A percentile compares a stretch with the other conserved stretches of the same genome.
These are phyloP conservation scores for Irpex sp. DNA, from an alignment of 1,284 basidiomycete species.

Conservation along the genomic window DNA sequence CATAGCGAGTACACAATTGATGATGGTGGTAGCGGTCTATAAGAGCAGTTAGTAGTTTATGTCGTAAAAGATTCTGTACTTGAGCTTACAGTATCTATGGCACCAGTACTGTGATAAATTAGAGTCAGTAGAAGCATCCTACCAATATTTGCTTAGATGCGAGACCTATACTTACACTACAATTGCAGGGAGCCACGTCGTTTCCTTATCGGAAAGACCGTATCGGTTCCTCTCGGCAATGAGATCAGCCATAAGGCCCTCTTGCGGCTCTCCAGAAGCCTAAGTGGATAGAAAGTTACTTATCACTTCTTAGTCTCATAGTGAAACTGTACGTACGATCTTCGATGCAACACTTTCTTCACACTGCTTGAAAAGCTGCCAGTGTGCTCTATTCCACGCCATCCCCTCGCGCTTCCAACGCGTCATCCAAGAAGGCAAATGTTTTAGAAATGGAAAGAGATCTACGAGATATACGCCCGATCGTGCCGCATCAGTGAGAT, in stretches of 20 bases:
- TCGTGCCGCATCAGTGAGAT: neutral
- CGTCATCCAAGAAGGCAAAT: constrained; percentile 6
- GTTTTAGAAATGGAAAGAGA: constrained; percentile 1
- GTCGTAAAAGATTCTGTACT: too few relatives aligned
- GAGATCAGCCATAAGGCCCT: neutral
- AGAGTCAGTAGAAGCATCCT: neutral
- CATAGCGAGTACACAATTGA: too few relatives aligned
- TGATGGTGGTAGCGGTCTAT: too few relatives aligned
- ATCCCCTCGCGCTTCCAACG: constrained; percentile 10
- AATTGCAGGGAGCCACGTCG: neutral
- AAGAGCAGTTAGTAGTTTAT: too few relatives aligned
- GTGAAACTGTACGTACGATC: neutral
- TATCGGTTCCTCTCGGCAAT: neutral
- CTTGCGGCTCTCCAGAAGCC: neutral
- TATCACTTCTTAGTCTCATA: neutral
- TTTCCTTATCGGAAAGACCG: neutral
- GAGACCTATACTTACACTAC: neutral
- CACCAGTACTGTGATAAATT: neutral
- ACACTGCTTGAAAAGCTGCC: constrained; percentile 5
- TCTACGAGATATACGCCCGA: neutral
- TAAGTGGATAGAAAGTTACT: neutral
- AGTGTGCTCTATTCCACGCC: constrained; percentile 4
- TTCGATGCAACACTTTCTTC: neutral
- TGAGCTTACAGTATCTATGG: neutral
- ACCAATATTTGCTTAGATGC: neutral